Evolutionary conservation across 2,329 filamentous ascomycete species (phyloP).

Genomic region (Aspergillus proliferans): DNA sequence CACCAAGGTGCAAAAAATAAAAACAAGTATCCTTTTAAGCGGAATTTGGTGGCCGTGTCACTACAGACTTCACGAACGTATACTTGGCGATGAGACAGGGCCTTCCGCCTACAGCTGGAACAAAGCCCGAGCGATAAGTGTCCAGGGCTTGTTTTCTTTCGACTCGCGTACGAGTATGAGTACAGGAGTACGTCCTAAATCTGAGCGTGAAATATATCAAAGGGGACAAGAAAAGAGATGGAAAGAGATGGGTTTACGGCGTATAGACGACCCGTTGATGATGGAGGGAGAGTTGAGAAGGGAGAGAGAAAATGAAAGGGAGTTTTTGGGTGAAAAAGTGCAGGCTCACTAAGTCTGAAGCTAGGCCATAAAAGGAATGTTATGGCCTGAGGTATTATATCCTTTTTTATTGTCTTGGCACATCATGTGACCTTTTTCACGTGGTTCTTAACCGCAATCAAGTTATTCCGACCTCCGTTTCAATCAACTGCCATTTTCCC

Average conservation of each 20-base stretch:
- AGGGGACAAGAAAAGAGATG: conserved; percentile 5
- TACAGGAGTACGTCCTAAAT: conserved; percentile 30
- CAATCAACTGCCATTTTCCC: background rate
- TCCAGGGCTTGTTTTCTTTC: conserved; percentile 16
- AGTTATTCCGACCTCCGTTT: background rate
- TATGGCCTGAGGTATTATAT: background rate
- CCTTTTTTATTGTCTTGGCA: background rate
- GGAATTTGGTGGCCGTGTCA: conserved; percentile 27
- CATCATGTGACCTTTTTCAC: background rate
- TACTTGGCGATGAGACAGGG: conserved; percentile 23
- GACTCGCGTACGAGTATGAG: conserved; percentile 31
- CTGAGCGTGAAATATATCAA: conserved; percentile 9
- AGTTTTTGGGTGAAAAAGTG: conserved; percentile 2
- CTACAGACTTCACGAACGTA: conserved; percentile 33
- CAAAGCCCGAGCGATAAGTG: conserved; percentile 30
- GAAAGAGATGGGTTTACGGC: conserved; percentile 20
- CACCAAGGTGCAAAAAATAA: conserved; percentile 6
- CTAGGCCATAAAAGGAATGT: background rate
- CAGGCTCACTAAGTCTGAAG: background rate
- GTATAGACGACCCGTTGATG: conserved; percentile 12
- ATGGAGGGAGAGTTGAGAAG: conserved; percentile 5
- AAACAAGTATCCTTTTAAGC: conserved; percentile 19
- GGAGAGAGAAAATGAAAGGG: conserved; percentile 5
- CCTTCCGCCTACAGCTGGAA: conserved; percentile 34
- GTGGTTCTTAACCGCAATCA: background rate